Evolutionary conservation across 768 basidiomycete genomes (phyloP), one percentile per base, ranked within the genome.

Genomic region (Fistulinella prunicolor): DNA sequence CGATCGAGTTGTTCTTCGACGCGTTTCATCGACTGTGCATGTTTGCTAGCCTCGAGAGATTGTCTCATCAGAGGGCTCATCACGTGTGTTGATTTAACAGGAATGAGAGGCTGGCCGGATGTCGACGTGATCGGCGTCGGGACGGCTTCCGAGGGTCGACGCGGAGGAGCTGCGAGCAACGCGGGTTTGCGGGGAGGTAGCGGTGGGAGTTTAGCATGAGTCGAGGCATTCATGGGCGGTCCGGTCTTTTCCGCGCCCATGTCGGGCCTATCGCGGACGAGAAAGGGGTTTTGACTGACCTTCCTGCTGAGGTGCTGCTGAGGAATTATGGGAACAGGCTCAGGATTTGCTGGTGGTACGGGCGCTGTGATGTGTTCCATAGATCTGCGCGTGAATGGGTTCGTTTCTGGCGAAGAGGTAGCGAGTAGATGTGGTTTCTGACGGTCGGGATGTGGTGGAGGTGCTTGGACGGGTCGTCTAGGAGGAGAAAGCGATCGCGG

Each of bases 1-100:
- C 80, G 78, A 62, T 86, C 85, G 16, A 87, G 71, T 52, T 78
- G 74, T 35, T 79, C 80, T 57, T 89, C 83, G 0, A 79, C 82
- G 40, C 79, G 78, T 65, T 88, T 86, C 66, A 87, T 71, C 4
- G 76, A 77, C 62, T 86, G 82, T 1, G 79, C 88, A 0, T 79
- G 77, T 58, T 86, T 86, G 48, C 79, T 82, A 6, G 89, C 89
- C 44, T 85, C 81, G 1, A 91, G 69, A 19, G 80, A 82, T 64
- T 89, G 86, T 50, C 78, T 77, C 70, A 87, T 87, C n/a, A 87
- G 68, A 0, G 77, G 74, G 10, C 81, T 84, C 20, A 80, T 81
- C 23, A 80, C 66, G 45, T 86, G 83, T 3, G 53, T 49, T 3
- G 66, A 57, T 23, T 47, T 66, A 22, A 34, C 10, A n/a, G 54